phyloP scores from a whole-genome alignment of 441 rosid species.

The Adansonia madagascariensis region DNA sequence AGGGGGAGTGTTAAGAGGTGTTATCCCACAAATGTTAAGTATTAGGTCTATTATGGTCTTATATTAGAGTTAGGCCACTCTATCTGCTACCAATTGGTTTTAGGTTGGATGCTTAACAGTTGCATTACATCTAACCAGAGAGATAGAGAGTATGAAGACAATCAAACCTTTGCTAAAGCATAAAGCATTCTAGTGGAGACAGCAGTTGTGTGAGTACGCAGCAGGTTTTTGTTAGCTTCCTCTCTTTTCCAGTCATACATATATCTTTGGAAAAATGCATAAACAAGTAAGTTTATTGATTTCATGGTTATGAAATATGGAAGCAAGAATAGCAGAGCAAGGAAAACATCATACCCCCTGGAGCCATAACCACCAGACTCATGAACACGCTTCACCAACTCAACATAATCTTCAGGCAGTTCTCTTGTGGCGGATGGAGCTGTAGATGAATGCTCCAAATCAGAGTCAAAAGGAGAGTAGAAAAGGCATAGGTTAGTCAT shows the following conservation, averaged over 20 bases:
- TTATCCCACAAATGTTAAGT: too few species aligned
- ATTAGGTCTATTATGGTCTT: too few species aligned
- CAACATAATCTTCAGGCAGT: slow-evolving; percentile 87
- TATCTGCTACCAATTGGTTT: too few species aligned
- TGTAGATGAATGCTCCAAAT: slow-evolving; percentile 38
- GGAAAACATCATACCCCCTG: slow-evolving; percentile 64
- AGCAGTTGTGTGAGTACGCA: slow-evolving; percentile 95
- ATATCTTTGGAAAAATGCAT: slow-evolving; percentile 50
- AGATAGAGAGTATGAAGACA: slow-evolving; percentile 15
- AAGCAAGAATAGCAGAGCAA: slow-evolving; percentile 7
- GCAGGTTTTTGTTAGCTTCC: slow-evolving; percentile 87
- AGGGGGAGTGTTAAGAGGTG: too few species aligned
- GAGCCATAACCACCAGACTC: slow-evolving; percentile 91
- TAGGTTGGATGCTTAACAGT: too few species aligned
- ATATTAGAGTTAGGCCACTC: too few species aligned
- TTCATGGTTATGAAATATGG: neutral
- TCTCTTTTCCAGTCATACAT: slow-evolving; percentile 94
- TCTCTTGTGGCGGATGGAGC: slow-evolving; percentile 76
- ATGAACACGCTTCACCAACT: slow-evolving; percentile 71
- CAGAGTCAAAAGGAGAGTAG: slow-evolving; percentile 25
- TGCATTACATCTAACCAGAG: neutral
- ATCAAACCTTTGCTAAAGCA: slow-evolving; percentile 75
- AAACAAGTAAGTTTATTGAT: neutral
- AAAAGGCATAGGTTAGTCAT: slow-evolving; percentile 9
- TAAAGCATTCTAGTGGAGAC: slow-evolving; percentile 92